Conservation (phyloP, 2,329 filamentous ascomycete genomes). For the Lithohypha guttulata region DNA sequence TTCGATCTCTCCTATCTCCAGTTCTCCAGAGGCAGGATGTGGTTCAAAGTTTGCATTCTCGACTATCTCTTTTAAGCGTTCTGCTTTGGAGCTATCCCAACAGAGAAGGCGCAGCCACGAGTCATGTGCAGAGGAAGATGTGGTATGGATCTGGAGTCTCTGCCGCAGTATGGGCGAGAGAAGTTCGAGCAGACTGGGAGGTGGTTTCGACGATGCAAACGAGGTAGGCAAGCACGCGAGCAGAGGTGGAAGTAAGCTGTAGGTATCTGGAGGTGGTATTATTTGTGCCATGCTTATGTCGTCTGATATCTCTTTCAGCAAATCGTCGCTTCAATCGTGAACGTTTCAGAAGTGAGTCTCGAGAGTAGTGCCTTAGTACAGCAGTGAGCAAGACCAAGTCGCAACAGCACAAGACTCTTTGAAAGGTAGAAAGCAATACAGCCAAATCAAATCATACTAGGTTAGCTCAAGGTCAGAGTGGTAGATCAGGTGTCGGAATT, state of each 20-base stretch:
- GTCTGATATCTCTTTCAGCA: too few relatives aligned
- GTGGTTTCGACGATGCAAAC: conserved; percentile 48
- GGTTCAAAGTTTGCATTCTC: conserved; percentile 48
- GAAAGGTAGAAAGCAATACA: too few relatives aligned
- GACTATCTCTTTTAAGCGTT: conserved; percentile 43
- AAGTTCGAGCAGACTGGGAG: conserved; percentile 49
- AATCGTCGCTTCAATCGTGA: too few relatives aligned
- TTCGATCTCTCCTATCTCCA: conserved; percentile 50
- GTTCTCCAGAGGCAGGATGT: conserved; percentile 54
- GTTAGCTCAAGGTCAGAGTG: too few relatives aligned
- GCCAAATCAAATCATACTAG: too few relatives aligned
- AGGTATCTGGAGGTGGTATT: conserved; percentile 45
- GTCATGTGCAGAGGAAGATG: conserved; percentile 32
- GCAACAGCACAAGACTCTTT: too few relatives aligned
- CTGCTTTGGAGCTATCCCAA: conserved; percentile 45
- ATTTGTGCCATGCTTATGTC: conserved; percentile 40
- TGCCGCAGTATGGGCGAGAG: conserved; percentile 55
- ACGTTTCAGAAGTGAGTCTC: too few relatives aligned
- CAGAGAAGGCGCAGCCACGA: conserved; percentile 51
- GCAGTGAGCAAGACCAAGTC: too few relatives aligned
- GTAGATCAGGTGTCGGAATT: too few relatives aligned
- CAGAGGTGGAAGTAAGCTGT: conserved; percentile 49
- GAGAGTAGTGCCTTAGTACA: too few relatives aligned
- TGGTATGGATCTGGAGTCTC: conserved; percentile 46
- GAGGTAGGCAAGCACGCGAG: conserved; percentile 54